These are phyloP conservation scores for Sabuloglossum arenarium DNA, from an alignment of 495 filamentous ascomycete species.

Conservation along the genomic window DNA sequence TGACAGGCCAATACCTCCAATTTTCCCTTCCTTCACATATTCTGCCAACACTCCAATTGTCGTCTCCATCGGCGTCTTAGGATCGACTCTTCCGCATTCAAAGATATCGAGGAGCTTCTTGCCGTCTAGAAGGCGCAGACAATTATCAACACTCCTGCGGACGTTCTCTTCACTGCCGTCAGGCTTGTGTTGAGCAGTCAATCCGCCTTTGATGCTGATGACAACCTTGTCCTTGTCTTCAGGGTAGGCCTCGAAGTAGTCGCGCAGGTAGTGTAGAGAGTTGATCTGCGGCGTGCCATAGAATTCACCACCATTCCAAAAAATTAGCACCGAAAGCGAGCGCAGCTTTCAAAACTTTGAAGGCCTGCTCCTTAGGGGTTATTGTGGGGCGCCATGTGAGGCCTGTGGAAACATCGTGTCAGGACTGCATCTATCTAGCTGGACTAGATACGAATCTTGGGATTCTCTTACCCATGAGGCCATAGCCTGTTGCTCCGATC, in stretches of 20 bases:
- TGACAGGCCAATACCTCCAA: slow-evolving; percentile 35
- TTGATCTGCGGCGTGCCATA: slow-evolving; percentile 18
- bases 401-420: neutral
- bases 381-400: slow-evolving; percentile 10
- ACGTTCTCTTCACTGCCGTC: slow-evolving; percentile 4
- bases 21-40: slow-evolving; percentile 29
- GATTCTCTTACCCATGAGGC: slow-evolving; percentile 19
- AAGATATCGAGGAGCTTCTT: slow-evolving; percentile 12
- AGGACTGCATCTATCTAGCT: neutral
- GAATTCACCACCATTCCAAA: slow-evolving; percentile 15
- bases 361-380: slow-evolving; percentile 13
- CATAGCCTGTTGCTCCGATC: slow-evolving; percentile 26
- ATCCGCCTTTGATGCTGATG: slow-evolving; percentile 37
- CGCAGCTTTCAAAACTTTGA: slow-evolving; percentile 13
- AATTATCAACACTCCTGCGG: slow-evolving; percentile 7
- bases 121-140: slow-evolving; percentile 6
- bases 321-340: slow-evolving; percentile 14
- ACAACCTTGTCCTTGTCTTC: slow-evolving; percentile 38
- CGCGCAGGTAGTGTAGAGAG: slow-evolving; percentile 31
- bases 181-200: neutral
- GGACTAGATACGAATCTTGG: neutral
- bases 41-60: slow-evolving; percentile 30
- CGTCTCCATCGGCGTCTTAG: slow-evolving; percentile 39
- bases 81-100: slow-evolving; percentile 21
- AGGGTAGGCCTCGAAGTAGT: slow-evolving; percentile 39